Conservation (phyloP, 1,284 basidiomycete genomes). For the Cronartium quercuum region DNA sequence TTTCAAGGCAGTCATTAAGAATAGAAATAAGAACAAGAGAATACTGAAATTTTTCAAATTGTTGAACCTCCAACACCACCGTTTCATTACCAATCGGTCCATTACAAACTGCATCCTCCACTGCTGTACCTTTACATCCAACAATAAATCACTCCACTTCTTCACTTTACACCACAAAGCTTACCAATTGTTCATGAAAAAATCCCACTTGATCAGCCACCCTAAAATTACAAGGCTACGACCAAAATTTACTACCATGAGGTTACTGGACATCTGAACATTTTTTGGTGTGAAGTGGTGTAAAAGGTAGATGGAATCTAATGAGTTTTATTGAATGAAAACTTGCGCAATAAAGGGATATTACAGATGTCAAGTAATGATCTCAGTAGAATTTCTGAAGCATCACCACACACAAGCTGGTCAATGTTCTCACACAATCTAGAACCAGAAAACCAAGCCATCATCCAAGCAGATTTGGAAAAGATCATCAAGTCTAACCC, state of each 20-base stretch:
- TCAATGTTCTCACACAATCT: constrained; percentile 1
- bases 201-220: background rate
- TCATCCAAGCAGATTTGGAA: too few relatives aligned
- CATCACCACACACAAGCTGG: background rate
- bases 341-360: background rate
- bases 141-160: background rate
- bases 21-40: background rate
- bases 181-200: background rate
- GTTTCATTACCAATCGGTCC: background rate
- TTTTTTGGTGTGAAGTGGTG: background rate
- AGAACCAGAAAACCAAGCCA: too few relatives aligned
- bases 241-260: background rate
- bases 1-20: background rate
- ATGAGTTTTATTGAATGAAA: background rate
- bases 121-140: background rate
- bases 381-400: background rate
- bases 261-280: background rate
- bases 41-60: background rate
- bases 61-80: background rate
- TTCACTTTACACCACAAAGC: background rate
- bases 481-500: too few relatives aligned
- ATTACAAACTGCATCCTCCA: background rate
- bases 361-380: background rate
- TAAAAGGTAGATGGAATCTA: too few relatives aligned
- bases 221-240: background rate